Evolutionary conservation across 257 asterid genomes (phyloP), one percentile per base, ranked within the genome.

Genomic region (Nyctanthes arbortristis): DNA sequence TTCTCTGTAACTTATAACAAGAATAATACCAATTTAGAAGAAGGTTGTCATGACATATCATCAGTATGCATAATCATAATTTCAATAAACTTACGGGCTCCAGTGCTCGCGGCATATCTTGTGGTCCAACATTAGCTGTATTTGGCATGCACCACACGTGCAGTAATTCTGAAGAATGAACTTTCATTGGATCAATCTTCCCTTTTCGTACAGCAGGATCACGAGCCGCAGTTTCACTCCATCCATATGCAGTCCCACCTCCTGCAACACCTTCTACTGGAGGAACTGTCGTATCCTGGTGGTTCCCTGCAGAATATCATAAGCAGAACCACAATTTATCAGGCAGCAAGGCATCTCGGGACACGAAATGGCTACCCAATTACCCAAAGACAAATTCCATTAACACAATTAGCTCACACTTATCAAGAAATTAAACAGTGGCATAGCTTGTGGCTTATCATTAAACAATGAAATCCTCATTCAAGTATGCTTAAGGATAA

Each of bases 221-320:
- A 30, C 63, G 80, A 11, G 77, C 69, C 29, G 87, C 86, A 68
- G 68, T 79, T 58, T 94, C 96, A 76, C 86, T 65, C 96, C 99
- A 91, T 49, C 99, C 99, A 61, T 94, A 94, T 28, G 97, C 90
- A 2, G 97, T 94, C 71, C 97, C 99, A 65, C 99, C 99, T 57
- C 97, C 97, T 22, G 97, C 91, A 72, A 94, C 93, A 55, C 99
- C 99, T 85, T 94, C 97, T 67, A 94, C 88, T n/a, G 98, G 97
- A 4, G 91, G 96, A 65, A 87, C 96, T 36, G 7, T 63, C 61
- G 45, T 63, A 70, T 84, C 96, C 71, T 73, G 89, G 59, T 85
- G 85, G 73, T 78, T 84, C 73, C 89, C 98, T 93, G 77, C 69
- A 72, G 27, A 69, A 22, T 45, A 79, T 57, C 74, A 69, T 35